phyloP scores from a whole-genome alignment of 768 basidiomycete genomes.

The Candolleomyces efflorescens region DNA sequence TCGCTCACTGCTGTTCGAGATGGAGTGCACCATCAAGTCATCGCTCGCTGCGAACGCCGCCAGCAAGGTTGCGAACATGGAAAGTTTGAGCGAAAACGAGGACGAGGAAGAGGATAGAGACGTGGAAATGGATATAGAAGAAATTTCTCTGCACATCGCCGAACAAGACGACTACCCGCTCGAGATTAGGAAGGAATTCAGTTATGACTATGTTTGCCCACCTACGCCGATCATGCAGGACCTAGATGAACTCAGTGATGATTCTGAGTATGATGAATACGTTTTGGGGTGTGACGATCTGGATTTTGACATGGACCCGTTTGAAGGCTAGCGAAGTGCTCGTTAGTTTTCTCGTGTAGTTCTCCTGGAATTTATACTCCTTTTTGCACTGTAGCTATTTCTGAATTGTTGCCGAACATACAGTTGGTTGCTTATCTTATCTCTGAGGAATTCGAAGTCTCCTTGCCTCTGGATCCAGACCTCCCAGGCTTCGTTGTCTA shows the following conservation, averaged over 20 bases:
- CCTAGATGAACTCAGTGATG: neutral
- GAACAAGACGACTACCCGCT: neutral
- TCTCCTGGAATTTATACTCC: no score
- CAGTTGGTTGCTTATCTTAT: neutral
- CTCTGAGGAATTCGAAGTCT: neutral
- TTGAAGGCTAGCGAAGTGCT: no score
- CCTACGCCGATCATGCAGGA: neutral
- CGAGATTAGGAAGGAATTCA: neutral
- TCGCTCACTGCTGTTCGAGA: no score
- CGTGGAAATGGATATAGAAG: neutral
- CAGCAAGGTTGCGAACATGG: conserved; percentile 16
- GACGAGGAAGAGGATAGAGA: conserved; percentile 5
- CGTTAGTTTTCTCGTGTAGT: no score
- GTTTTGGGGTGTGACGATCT: neutral
- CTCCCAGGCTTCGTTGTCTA: neutral
- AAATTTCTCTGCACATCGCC: neutral
- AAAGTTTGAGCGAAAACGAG: conserved; percentile 17
- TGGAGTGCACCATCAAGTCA: no score
- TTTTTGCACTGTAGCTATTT: no score
- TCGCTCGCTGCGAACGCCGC: no score
- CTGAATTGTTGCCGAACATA: no score
- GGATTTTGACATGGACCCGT: neutral
- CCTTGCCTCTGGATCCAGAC: neutral
- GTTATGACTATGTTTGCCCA: neutral
- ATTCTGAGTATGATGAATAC: neutral